Conservation (phyloP, 768 basidiomycete species). For the Sarcodon sp. region DNA sequence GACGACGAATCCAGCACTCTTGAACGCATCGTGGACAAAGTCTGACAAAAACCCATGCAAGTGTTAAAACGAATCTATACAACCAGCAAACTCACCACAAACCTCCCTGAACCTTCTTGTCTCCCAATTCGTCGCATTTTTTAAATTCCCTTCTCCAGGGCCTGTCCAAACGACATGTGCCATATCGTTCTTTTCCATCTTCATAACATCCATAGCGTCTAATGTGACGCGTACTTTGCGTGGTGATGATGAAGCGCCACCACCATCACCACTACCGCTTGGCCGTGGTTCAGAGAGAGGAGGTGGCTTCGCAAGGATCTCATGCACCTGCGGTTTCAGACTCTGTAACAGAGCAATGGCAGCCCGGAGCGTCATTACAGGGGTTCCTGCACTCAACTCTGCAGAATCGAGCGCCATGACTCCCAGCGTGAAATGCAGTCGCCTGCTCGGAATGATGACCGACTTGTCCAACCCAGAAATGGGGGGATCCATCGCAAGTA, state of each 20-base stretch:
- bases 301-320: neutral
- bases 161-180: conserved; percentile 49
- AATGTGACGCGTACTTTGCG: conserved; percentile 26
- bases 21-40: conserved; percentile 16
- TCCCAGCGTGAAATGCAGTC: conserved; percentile 67
- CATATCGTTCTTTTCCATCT: conserved; percentile 20
- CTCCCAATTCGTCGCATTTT: conserved; percentile 13
- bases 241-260: too few species aligned
- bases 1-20: conserved; percentile 16
- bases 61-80: neutral
- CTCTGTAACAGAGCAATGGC: neutral
- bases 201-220: conserved; percentile 36
- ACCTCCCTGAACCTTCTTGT: conserved; percentile 18
- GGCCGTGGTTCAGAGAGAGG: conserved; percentile 16
- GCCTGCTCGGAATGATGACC: conserved; percentile 39
- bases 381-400: conserved; percentile 3
- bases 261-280: conserved; percentile 29
- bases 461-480: conserved; percentile 44
- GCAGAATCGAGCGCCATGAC: conserved; percentile 45
- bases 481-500: conserved; percentile 16
- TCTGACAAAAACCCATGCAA: conserved; percentile 9
- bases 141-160: conserved; percentile 17
- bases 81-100: conserved; percentile 17
- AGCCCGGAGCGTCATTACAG: neutral
- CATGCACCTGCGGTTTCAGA: conserved; percentile 3